A percentile compares a stretch with the other conserved stretches of the same genome.
phyloP scores from a whole-genome alignment of 2,329 filamentous ascomycete genomes.

The Pyrenophora teres region DNA sequence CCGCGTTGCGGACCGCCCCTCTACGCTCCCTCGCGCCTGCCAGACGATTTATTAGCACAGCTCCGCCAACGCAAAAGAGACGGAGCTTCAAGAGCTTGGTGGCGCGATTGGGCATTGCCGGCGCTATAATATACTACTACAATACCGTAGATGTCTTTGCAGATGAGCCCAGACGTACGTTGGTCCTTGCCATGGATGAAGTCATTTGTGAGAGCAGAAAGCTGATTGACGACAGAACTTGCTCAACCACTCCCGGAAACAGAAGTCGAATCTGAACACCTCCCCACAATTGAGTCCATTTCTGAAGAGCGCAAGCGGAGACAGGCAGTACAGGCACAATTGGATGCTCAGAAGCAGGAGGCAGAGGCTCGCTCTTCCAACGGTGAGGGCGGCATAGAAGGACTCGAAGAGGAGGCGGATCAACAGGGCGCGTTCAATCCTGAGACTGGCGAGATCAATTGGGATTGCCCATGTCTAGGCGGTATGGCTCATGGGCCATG shows the following conservation, averaged over 20 bases:
- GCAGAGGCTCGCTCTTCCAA: conserved; percentile 9
- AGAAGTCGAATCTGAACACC: conserved; percentile 48
- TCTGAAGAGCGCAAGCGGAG: conserved; percentile 49
- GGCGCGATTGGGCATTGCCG: conserved; percentile 75
- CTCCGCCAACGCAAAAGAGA: conserved; percentile 66
- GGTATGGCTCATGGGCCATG: conserved; percentile 97
- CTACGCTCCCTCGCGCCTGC: conserved; percentile 46
- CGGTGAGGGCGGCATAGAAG: conserved; percentile 52
- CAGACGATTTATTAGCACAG: conserved; percentile 62
- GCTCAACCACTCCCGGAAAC: conserved; percentile 46
- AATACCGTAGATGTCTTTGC: conserved; percentile 88
- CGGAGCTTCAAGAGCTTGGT: conserved; percentile 81
- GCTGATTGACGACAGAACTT: conserved; percentile 15
- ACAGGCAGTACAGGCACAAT: conserved; percentile 35
- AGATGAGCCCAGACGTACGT: conserved; percentile 76
- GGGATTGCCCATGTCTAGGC: conserved; percentile 96
- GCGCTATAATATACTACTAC: conserved; percentile 86
- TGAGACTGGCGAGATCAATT: conserved; percentile 99
- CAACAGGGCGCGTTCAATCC: conserved; percentile 96
- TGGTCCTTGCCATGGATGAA: not conserved
- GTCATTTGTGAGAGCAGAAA: conserved; percentile 1
- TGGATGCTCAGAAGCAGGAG: conserved; percentile 33
- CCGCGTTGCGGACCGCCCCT: conserved; percentile 38
- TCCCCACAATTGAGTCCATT: conserved; percentile 53
- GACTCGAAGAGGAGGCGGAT: conserved; percentile 77